Evolutionary conservation across 495 filamentous ascomycete species (phyloP).

Genomic region (Xylaria nigripes): DNA sequence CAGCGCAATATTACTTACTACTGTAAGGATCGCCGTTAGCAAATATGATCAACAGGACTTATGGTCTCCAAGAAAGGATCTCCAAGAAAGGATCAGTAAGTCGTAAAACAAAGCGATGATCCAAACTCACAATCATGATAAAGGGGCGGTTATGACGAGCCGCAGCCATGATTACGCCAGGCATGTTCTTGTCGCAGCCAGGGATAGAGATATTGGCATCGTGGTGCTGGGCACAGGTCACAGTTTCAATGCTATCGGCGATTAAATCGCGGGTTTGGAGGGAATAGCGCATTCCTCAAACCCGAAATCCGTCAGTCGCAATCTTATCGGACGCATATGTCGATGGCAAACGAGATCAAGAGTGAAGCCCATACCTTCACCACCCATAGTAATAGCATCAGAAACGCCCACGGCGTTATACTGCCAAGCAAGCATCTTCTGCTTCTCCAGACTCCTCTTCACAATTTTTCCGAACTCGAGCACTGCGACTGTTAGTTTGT

Average conservation of each 20-base stretch:
- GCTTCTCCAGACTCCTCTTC: constrained; percentile 71
- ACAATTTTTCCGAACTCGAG: constrained; percentile 84
- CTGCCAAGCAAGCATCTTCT: constrained; percentile 84
- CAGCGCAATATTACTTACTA: constrained; percentile 36
- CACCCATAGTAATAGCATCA: constrained; percentile 94
- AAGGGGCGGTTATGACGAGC: constrained; percentile 86
- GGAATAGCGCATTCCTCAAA: constrained; percentile 88
- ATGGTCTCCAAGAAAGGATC: neutral
- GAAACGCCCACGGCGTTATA: constrained; percentile 93
- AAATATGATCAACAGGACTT: neutral
- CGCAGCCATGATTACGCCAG: constrained; percentile 59
- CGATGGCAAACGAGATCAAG: neutral
- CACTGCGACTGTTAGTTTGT: constrained; percentile 42
- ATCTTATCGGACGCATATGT: constrained; percentile 15
- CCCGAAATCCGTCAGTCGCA: constrained; percentile 12
- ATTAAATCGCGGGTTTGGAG: constrained; percentile 94
- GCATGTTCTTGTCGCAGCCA: constrained; percentile 99
- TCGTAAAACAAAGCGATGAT: neutral
- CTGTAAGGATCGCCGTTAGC: constrained; percentile 5
- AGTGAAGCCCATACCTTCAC: constrained; percentile 54
- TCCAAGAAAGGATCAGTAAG: neutral
- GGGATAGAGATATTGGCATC: constrained; percentile 94
- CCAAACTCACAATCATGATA: constrained; percentile 41
- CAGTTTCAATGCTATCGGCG: constrained; percentile 88
- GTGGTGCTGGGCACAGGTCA: constrained; percentile 80